Conservation (phyloP, 2,329 filamentous ascomycete genomes). For the Penicillium hordei region DNA sequence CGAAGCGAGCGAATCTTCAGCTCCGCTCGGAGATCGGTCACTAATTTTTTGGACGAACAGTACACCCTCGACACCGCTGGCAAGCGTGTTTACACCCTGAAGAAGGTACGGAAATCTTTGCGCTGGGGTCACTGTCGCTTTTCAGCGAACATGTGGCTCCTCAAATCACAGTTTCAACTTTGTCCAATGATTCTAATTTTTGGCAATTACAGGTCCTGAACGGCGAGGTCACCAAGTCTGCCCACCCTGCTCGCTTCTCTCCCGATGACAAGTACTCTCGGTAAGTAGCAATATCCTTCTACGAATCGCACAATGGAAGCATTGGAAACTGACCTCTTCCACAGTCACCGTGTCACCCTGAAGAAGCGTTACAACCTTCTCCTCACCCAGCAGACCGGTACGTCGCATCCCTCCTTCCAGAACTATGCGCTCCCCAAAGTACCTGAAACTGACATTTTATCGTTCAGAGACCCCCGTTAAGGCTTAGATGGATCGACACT, state of each 20-base stretch:
- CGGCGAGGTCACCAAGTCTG: conserved; percentile 88
- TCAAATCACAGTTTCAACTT: background rate
- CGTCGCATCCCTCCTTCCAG: conserved; percentile 22
- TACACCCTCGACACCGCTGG: conserved; percentile 80
- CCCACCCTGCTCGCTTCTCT: conserved; percentile 93
- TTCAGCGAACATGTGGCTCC: conserved; percentile 28
- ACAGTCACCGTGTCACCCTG: conserved; percentile 83
- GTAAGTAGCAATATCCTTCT: conserved; percentile 37
- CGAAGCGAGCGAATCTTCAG: conserved; percentile 10
- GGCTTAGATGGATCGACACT: conserved; percentile 28
- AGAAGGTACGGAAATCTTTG: conserved; percentile 57
- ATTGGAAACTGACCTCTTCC: conserved; percentile 5
- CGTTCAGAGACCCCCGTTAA: conserved; percentile 32
- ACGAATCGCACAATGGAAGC: background rate
- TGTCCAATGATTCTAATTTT: conserved; percentile 10
- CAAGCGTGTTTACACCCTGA: conserved; percentile 91
- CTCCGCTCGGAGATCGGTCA: conserved; percentile 9
- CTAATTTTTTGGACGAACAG: conserved; percentile 39
- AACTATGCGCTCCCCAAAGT: background rate
- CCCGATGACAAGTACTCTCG: conserved; percentile 97
- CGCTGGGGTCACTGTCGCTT: background rate
- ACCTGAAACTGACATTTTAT: conserved; percentile 10
- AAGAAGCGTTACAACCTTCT: conserved; percentile 91
- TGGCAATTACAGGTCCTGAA: conserved; percentile 49
- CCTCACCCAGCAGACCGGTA: conserved; percentile 71